phyloP scores from a whole-genome alignment of 768 basidiomycete species.

The Hydnomerulius pinastri region DNA sequence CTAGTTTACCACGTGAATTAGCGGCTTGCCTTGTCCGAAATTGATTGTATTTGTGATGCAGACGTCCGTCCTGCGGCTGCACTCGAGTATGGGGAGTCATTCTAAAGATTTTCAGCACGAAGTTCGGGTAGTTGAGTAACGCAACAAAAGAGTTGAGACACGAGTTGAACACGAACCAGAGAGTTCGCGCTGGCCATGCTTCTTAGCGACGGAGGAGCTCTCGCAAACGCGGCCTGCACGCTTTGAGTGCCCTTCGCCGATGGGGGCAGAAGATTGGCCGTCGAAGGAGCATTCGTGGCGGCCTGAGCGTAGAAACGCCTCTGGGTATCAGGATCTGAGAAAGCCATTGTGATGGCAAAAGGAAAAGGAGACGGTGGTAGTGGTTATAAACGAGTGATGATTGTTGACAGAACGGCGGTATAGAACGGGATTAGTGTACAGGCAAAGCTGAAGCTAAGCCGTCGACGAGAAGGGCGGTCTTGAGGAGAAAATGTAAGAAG shows the following conservation, averaged over 20 bases:
- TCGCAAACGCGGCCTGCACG: constrained; percentile 48
- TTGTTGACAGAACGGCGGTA: not conserved
- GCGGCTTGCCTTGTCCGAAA: constrained; percentile 57
- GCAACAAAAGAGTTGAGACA: not conserved
- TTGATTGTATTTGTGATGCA: constrained; percentile 39
- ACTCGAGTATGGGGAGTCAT: constrained; percentile 42
- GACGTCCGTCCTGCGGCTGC: constrained; percentile 32
- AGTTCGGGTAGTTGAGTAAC: not conserved
- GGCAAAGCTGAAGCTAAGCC: not conserved
- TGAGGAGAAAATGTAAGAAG: not conserved
- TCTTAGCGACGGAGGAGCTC: constrained; percentile 38
- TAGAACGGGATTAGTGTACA: constrained; percentile 9
- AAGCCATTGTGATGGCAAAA: constrained; percentile 22
- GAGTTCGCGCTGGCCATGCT: constrained; percentile 42
- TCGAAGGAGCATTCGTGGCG: constrained; percentile 47
- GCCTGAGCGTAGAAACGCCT: constrained; percentile 44
- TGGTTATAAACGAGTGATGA: constrained; percentile 21
- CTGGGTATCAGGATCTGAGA: constrained; percentile 37
- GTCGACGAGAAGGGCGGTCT: not conserved
- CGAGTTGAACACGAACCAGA: constrained; percentile 36
- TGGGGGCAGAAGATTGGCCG: constrained; percentile 50
- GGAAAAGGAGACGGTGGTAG: constrained; percentile 12
- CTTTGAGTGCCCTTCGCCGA: constrained; percentile 29
- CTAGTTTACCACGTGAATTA: no score
- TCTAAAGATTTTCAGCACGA: constrained; percentile 29